Conservation (phyloP, 148 eudicot genomes). For the Rhododendron vialii region DNA sequence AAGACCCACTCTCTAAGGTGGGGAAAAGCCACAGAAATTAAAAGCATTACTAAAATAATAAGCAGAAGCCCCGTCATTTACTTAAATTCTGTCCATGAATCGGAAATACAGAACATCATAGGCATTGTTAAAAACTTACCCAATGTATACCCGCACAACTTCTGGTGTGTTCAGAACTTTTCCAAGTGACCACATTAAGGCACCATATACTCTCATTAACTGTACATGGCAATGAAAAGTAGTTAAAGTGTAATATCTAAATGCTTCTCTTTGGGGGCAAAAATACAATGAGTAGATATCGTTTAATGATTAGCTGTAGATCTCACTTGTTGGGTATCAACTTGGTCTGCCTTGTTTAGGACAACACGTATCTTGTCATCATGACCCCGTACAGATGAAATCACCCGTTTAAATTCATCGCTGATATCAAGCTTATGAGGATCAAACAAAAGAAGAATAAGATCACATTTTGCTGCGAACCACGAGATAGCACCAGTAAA, state of each 20-base stretch:
- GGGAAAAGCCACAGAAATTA: no score
- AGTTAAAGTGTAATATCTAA: not conserved
- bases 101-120: not conserved
- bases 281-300: not conserved
- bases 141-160: slow-evolving; percentile 92
- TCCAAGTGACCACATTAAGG: slow-evolving; percentile 99
- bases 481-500: slow-evolving; percentile 98
- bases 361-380: slow-evolving; percentile 96
- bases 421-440: slow-evolving; percentile 99
- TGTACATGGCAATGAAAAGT: slow-evolving; percentile 22
- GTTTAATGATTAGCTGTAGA: not conserved
- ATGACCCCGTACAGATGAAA: slow-evolving; percentile 88
- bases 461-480: slow-evolving; percentile 99
- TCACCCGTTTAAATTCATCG: slow-evolving; percentile 93
- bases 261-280: not conserved
- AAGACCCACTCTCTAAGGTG: not conserved
- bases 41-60: not conserved
- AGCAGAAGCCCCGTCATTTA: not conserved
- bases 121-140: slow-evolving; percentile 39
- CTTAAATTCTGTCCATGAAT: not conserved
- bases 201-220: slow-evolving; percentile 99
- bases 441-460: slow-evolving; percentile 87
- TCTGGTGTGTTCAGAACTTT: slow-evolving; percentile 97
- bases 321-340: slow-evolving; percentile 93
- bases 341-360: slow-evolving; percentile 94